These are phyloP conservation scores for Marasmius oreades DNA, from an alignment of 1,284 basidiomycete species.

Conservation along the genomic window DNA sequence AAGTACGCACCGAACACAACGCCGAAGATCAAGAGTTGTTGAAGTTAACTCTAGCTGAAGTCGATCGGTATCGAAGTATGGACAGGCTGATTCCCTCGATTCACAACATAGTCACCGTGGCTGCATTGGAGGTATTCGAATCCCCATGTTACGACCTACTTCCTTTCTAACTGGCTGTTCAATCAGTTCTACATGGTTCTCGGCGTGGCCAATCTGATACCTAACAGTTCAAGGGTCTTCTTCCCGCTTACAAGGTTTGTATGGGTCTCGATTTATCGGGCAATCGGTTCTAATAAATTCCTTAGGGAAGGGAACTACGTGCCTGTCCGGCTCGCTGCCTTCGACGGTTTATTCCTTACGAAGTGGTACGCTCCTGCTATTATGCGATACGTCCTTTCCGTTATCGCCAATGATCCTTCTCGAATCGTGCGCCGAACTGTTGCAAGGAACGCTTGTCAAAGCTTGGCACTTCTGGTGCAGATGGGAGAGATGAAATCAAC, in stretches of 20 bases:
- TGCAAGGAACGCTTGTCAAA: slow-evolving; percentile 82
- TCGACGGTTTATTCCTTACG: slow-evolving; percentile 90
- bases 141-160: slow-evolving; percentile 7
- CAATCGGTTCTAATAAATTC: slow-evolving; percentile 4
- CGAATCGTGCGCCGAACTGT: slow-evolving; percentile 83
- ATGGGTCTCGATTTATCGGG: neutral
- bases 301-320: slow-evolving; percentile 88
- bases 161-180: slow-evolving; percentile 6
- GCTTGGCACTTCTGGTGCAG: slow-evolving; percentile 82
- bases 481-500: slow-evolving; percentile 86
- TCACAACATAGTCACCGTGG: slow-evolving; percentile 91
- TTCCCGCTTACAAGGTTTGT: slow-evolving; percentile 85
- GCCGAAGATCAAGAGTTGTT: slow-evolving; percentile 65
- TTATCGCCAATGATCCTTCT: slow-evolving; percentile 86
- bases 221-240: slow-evolving; percentile 80
- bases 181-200: slow-evolving; percentile 78
- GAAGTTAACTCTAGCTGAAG: slow-evolving; percentile 71
- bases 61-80: slow-evolving; percentile 92
- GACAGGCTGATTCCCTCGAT: slow-evolving; percentile 93
- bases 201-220: slow-evolving; percentile 76
- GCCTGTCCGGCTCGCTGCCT: slow-evolving; percentile 88
- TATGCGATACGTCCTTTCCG: slow-evolving; percentile 87
- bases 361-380: slow-evolving; percentile 85
- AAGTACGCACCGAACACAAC: slow-evolving; percentile 61
- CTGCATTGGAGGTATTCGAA: slow-evolving; percentile 75